These are phyloP conservation scores for Rhypophila decipiens DNA, from an alignment of 495 filamentous ascomycete genomes.

Conservation along the genomic window DNA sequence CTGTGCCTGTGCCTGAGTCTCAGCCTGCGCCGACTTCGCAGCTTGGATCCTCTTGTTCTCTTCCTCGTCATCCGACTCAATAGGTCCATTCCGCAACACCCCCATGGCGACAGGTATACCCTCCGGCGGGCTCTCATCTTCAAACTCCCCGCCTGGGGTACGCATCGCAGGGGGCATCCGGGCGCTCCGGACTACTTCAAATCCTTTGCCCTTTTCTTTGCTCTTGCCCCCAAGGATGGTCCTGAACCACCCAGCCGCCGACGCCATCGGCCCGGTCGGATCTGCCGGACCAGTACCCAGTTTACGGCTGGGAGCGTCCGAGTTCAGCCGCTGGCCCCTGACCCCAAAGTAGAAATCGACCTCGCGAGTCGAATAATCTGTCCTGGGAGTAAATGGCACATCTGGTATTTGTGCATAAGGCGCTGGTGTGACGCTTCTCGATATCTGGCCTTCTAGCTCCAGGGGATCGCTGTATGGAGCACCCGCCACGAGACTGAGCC, in stretches of 20 bases:
- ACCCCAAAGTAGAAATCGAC: conserved; percentile 94
- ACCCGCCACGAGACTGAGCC: conserved; percentile 27
- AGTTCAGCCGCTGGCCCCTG: conserved; percentile 78
- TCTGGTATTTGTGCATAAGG: conserved; percentile 20
- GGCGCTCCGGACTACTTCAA: conserved; percentile 88
- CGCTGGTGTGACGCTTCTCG: conserved; percentile 34
- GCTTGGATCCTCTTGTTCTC: conserved; percentile 21
- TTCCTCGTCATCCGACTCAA: conserved; percentile 55
- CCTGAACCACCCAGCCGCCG: conserved; percentile 83
- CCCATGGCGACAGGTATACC: conserved; percentile 54
- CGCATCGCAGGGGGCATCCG: conserved; percentile 59
- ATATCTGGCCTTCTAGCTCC: conserved; percentile 35
- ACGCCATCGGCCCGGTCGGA: conserved; percentile 81
- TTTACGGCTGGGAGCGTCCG: conserved; percentile 70
- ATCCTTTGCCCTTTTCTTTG: conserved; percentile 88
- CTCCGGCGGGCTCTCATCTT: conserved; percentile 44
- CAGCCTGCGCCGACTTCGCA: conserved; percentile 14
- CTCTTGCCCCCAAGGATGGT: conserved; percentile 71
- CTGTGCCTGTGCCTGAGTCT: too few relatives aligned
- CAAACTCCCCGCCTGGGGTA: conserved; percentile 45
- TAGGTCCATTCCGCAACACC: conserved; percentile 49
- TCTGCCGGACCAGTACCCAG: conserved; percentile 92
- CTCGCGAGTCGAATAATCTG: conserved; percentile 88
- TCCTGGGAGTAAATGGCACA: conserved; percentile 38
- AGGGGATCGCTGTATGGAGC: conserved; percentile 21